phyloP scores from a whole-genome alignment of 169 alveolate species.

The Cryptosporidium bovis region DNA sequence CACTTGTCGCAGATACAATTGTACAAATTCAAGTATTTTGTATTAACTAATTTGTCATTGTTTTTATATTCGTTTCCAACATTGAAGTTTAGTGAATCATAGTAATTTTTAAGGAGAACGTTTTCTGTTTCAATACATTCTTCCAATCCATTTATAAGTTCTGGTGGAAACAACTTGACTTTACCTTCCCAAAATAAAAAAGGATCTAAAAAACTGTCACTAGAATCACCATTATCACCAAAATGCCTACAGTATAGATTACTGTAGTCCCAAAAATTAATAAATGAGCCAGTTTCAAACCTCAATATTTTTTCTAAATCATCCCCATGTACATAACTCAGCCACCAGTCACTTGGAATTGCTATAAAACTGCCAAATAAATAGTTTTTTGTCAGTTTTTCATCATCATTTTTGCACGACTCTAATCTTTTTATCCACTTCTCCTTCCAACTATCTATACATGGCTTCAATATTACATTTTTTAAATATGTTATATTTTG shows the following conservation, averaged over 20 bases:
- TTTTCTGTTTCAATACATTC: constrained; percentile 48
- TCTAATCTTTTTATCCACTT: constrained; percentile 55
- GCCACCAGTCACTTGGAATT: constrained; percentile 69
- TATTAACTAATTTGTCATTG: no score
- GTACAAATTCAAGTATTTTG: constrained; percentile 3
- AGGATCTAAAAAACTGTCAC: constrained; percentile 31
- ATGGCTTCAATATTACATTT: constrained; percentile 35
- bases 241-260: constrained; percentile 12
- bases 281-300: not conserved
- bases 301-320: constrained; percentile 50
- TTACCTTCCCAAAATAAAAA: constrained; percentile 62
- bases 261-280: constrained; percentile 23
- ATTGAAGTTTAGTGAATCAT: not conserved
- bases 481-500: constrained; percentile 40
- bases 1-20: constrained; percentile 18
- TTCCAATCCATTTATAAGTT: constrained; percentile 8
- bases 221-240: not conserved
- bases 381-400: constrained; percentile 12
- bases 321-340: constrained; percentile 52
- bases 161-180: constrained; percentile 65
- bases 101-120: constrained; percentile 10
- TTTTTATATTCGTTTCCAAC: no score
- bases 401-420: constrained; percentile 18
- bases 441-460: constrained; percentile 57
- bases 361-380: constrained; percentile 42